Evolutionary conservation across 73 alveolate species (phyloP), one percentile per base, ranked within the genome.

Genomic region (Breviolum minutum): DNA sequence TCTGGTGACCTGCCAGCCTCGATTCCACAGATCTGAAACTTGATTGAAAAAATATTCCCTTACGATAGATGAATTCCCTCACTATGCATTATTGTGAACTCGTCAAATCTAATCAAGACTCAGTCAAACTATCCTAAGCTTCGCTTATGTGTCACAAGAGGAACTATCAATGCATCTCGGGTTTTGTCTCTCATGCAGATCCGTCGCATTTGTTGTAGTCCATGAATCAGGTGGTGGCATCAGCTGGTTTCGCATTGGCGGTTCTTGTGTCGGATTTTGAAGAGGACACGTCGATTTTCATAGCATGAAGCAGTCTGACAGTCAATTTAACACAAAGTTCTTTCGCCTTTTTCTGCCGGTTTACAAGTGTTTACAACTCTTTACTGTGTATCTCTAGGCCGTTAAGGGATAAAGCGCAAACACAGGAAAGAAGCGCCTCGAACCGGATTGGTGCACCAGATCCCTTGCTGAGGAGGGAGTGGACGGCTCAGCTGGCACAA

Each of bases 181-280:
- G 54, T 40, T 40, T 40, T 40, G 54, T 40, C 54, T 40, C 54
- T 40, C 54, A 40, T 40, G 54, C 54, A 40, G 54, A 40, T 40
- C 54, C 3, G 54, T 40, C 54, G 54, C 54, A 40, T 40, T 24
- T 10, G 0, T 80, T 27, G 17, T 63, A 80, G 69, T 2, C 61
- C 20, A 26, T 60, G 26, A 1, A 27, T 32, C 24, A 64, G 95
- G 88, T 90, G 20, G 24, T 71, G 40, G 96, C 96, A 8, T 86
- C 88, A 11, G 96, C 96, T 26, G 96, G 96, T 63, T 90, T 90
- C 20, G 20, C 96, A 22, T 48, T 90, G 96, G 96, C 96, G 20
- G 48, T 71, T 79, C 96, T 90, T 32, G 22, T 80, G 13, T 85
- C 96, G 24, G 96, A 90, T 74, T 90, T 76, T 63, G 96, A 90